These are phyloP conservation scores for Zopfia rhizophila DNA, from an alignment of 2,329 filamentous ascomycete genomes.

Conservation along the genomic window DNA sequence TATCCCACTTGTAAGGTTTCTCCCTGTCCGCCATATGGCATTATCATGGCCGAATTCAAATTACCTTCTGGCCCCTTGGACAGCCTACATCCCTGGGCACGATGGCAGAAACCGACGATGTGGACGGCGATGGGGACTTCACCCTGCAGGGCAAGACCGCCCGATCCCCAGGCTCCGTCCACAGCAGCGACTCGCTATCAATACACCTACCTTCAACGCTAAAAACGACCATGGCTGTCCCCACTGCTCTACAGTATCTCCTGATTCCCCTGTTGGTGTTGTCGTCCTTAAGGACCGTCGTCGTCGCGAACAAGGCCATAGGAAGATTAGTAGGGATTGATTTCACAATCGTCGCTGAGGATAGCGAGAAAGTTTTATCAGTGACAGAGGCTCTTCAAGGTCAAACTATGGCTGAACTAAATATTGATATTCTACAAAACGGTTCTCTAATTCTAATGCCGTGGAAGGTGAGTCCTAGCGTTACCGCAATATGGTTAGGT, in stretches of 20 bases:
- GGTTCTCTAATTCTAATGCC: conserved; percentile 64
- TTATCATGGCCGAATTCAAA: no score
- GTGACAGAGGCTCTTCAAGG: conserved; percentile 71
- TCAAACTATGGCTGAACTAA: conserved; percentile 74
- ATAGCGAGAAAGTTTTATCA: conserved; percentile 52
- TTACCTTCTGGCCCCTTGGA: no score
- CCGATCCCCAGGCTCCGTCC: conserved; percentile 39
- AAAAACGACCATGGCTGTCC: conserved; percentile 40
- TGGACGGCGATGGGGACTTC: conserved; percentile 42
- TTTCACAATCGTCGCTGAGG: conserved; percentile 50
- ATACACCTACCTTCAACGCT: conserved; percentile 39
- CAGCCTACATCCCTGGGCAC: conserved; percentile 18
- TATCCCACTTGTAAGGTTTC: no score
- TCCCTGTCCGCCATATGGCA: no score
- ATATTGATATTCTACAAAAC: conserved; percentile 77
- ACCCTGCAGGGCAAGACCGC: conserved; percentile 28
- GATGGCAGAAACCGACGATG: conserved; percentile 32
- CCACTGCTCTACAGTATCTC: conserved; percentile 74
- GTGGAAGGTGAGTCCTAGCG: conserved; percentile 56
- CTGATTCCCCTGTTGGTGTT: conserved; percentile 78
- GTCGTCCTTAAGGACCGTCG: conserved; percentile 73
- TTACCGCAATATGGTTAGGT: background rate
- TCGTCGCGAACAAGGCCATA: conserved; percentile 81
- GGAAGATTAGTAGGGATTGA: conserved; percentile 73
- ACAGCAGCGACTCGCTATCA: conserved; percentile 43